Evolutionary conservation across 345 rosid genomes (phyloP).

Genomic region (Ricinus communis): DNA sequence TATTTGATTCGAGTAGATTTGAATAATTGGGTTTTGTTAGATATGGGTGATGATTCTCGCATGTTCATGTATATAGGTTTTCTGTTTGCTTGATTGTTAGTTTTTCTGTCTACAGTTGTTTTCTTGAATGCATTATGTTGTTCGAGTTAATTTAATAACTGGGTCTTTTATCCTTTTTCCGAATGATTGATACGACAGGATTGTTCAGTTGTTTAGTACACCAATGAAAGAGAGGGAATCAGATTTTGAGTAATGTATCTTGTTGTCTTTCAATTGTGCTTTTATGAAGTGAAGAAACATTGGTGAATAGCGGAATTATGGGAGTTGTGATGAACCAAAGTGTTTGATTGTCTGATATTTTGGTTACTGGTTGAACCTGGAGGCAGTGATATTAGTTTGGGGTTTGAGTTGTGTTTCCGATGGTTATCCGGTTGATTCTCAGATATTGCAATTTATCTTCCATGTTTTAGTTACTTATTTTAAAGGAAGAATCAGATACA

Average conservation of each 20-base stretch:
- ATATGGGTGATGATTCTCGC: background rate
- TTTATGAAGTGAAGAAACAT: background rate
- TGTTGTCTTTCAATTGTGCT: background rate
- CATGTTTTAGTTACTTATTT: too few relatives aligned
- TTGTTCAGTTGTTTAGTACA: background rate
- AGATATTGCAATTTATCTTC: too few relatives aligned
- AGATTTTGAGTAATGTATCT: background rate
- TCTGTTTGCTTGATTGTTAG: background rate
- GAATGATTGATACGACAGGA: background rate
- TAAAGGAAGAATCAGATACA: too few relatives aligned
- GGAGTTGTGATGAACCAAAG: too few relatives aligned
- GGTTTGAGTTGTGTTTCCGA: too few relatives aligned
- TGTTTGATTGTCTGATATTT: too few relatives aligned
- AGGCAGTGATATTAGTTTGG: too few relatives aligned
- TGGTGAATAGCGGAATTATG: background rate
- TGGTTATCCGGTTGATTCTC: too few relatives aligned
- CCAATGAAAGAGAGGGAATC: background rate
- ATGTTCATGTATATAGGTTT: constrained; percentile 4
- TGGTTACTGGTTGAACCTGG: too few relatives aligned
- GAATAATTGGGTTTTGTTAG: constrained; percentile 4
- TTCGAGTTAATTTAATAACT: background rate
- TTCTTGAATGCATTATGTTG: background rate
- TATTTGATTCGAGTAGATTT: constrained; percentile 20
- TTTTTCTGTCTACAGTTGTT: background rate
- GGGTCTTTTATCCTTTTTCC: background rate